A percentile compares a stretch with the other conserved stretches of the same genome.
Conservation (phyloP, 176 grass and related monocot species). For the Carex pumila region DNA sequence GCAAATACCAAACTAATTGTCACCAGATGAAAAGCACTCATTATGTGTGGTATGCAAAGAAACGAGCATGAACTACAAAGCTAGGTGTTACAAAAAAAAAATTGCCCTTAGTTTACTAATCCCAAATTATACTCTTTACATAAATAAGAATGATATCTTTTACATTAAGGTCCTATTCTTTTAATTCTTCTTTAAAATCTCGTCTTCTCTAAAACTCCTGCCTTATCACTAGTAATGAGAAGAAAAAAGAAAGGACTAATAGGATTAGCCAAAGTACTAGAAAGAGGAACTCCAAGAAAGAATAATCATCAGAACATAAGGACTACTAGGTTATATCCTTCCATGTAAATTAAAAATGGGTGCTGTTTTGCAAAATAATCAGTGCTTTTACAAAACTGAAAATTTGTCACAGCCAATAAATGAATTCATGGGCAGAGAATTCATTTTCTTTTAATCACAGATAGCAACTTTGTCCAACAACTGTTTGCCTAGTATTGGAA, state of each 20-base stretch:
- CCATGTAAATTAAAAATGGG: background rate
- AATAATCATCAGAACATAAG: background rate
- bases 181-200: background rate
- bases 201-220: background rate
- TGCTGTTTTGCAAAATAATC: background rate
- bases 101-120: background rate
- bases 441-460: background rate
- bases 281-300: background rate
- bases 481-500: background rate
- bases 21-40: background rate
- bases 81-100: background rate
- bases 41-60: background rate
- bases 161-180: background rate
- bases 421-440: background rate
- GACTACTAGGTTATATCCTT: background rate
- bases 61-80: background rate
- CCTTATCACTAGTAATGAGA: background rate
- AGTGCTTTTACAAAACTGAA: background rate
- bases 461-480: background rate
- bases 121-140: background rate
- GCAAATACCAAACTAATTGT: background rate
- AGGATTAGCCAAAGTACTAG: background rate
- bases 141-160: background rate
- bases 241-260: background rate
- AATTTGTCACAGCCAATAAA: background rate